Conservation (phyloP, 2,329 filamentous ascomycete species). For the Colletotrichum gigasporum region DNA sequence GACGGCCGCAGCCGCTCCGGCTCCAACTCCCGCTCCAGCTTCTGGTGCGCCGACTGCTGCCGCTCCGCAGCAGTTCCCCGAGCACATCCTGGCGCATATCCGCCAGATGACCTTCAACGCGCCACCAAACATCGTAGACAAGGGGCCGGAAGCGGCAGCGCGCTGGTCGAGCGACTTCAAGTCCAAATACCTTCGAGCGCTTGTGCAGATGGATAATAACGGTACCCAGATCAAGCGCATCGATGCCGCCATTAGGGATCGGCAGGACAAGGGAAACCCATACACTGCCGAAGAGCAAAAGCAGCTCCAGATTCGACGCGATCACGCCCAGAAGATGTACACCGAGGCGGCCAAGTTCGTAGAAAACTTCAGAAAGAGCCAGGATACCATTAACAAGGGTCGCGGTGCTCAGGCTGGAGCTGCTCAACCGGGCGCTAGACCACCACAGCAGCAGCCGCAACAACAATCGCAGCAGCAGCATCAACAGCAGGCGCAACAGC, state of each 20-base stretch:
- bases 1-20: slow-evolving; percentile 5
- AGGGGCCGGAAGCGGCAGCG: slow-evolving; percentile 50
- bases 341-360: slow-evolving; percentile 58
- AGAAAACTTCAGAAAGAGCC: slow-evolving; percentile 56
- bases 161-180: slow-evolving; percentile 61
- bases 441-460: slow-evolving; percentile 34
- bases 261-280: slow-evolving; percentile 52
- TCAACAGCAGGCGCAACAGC: slow-evolving; percentile 38
- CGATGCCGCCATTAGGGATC: slow-evolving; percentile 53
- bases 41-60: slow-evolving; percentile 13
- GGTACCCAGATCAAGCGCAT: slow-evolving; percentile 51
- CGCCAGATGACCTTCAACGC: slow-evolving; percentile 57
- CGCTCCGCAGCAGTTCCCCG: slow-evolving; percentile 44
- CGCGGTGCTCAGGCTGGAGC: slow-evolving; percentile 6
- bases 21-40: slow-evolving; percentile 17
- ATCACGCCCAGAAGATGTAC: slow-evolving; percentile 54
- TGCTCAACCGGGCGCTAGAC: slow-evolving; percentile 8
- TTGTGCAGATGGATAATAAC: slow-evolving; percentile 59
- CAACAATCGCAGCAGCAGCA: slow-evolving; percentile 35
- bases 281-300: slow-evolving; percentile 58
- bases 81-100: slow-evolving; percentile 57
- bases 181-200: slow-evolving; percentile 55
- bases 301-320: slow-evolving; percentile 53
- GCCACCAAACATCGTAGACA: slow-evolving; percentile 51
- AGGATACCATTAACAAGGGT: slow-evolving; percentile 43